Evolutionary conservation across 1,284 basidiomycete genomes (phyloP), one percentile per base, ranked within the genome.

Genomic region (Malassezia restricta): DNA sequence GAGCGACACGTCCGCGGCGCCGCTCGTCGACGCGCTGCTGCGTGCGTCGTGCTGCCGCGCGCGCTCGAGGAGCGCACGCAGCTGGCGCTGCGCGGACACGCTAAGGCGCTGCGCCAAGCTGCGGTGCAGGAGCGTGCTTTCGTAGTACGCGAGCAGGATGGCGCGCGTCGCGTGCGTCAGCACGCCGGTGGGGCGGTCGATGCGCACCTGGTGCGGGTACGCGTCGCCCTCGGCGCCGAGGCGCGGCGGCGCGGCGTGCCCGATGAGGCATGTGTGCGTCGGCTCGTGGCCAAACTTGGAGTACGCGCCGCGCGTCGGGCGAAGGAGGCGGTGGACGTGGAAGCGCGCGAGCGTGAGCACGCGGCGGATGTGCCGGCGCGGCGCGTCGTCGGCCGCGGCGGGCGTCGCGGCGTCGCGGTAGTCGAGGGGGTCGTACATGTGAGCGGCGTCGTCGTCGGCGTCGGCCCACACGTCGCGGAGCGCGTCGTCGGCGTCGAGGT

Each of bases 161-260:
- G 90, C 73, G 33, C 89, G 83, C 12, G 84, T 83, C 14, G 80
- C 77, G 68, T 84, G 85, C 66, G 85, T 85, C 75, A 90, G 79
- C 67, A 83, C 83, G 41, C 94, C 79, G 46, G 83, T 84, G 0
- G 89, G 90, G 57, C 82, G 85, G 75, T 95, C 89, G 8, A 91
- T 79, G 66, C 94, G 85, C 68, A 89, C 86, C 17, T 91, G 88
- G 63, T 92, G 87, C 71, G 87, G 83, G 74, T 94, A 92, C 61
- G 83, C 81, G 1, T 80, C 80, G 81, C 85, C 85, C 65, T 90
- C 86, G 27, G 81, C 76, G 20, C 20, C 20, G 20, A 24, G 2
- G 20, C 20, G 20, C 20, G 20, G 20, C 20, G 20, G 20, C 20
- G 20, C 20, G 20, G 62, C 57, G 8, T 55, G 51, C n/a, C 68